Conservation (phyloP, 1,284 basidiomycete species). For the Rugosomyces carneus region DNA sequence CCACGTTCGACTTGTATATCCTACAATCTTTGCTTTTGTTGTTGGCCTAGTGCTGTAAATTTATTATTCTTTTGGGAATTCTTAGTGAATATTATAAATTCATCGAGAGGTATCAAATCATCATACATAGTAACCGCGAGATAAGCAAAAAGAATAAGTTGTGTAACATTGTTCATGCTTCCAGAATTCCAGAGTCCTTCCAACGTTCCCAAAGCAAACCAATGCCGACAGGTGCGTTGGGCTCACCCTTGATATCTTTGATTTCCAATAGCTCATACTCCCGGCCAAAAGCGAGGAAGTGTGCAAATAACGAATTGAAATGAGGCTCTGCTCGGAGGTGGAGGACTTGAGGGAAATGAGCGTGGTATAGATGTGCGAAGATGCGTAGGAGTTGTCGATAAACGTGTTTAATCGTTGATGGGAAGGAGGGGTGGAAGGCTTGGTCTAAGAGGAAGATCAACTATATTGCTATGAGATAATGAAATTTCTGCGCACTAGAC, state of each 20-base stretch:
- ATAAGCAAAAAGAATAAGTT: background rate
- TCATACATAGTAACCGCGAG: background rate
- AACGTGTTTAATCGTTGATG: constrained; percentile 89
- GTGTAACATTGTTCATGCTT: constrained; percentile 12
- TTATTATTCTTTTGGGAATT: too few relatives aligned
- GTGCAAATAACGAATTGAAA: constrained; percentile 95
- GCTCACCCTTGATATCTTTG: constrained; percentile 78
- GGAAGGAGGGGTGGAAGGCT: constrained; percentile 86
- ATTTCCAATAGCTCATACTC: constrained; percentile 89
- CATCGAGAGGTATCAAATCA: background rate
- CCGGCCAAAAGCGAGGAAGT: constrained; percentile 90
- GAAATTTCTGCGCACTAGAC: constrained; percentile 54
- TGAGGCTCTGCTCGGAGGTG: constrained; percentile 94
- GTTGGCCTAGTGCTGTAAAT: constrained; percentile 12
- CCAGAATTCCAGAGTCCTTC: constrained; percentile 62
- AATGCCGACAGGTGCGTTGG: constrained; percentile 57
- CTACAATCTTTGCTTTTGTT: constrained; percentile 11
- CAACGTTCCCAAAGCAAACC: constrained; percentile 87
- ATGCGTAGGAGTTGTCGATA: constrained; percentile 96
- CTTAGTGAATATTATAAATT: constrained; percentile 7
- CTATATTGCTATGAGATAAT: background rate
- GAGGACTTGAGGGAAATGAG: constrained; percentile 87
- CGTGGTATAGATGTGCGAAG: constrained; percentile 96
- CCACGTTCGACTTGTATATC: constrained; percentile 5
- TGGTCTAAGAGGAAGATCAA: constrained; percentile 46